These are phyloP conservation scores for Kentomonas sorsogonicus DNA, from an alignment of 208 protist genomes.

Conservation along the genomic window DNA sequence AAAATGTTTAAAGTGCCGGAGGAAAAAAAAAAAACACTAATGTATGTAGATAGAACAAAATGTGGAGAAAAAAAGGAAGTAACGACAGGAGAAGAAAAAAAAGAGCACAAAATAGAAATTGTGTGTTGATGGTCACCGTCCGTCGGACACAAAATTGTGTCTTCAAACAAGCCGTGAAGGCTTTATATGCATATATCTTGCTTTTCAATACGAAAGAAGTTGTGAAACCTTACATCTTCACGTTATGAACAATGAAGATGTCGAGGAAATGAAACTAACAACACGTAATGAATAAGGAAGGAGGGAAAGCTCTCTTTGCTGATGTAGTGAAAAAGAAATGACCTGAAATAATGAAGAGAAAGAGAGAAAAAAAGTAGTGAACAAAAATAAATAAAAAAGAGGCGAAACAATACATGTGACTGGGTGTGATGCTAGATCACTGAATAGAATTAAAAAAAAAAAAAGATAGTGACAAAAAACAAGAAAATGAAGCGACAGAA, in stretches of 20 bases:
- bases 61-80: slow-evolving; percentile 4
- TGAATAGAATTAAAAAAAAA: slow-evolving; percentile 5
- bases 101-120: neutral
- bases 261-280: no score
- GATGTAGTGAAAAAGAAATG: neutral
- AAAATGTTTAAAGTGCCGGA: neutral
- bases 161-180: no score
- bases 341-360: slow-evolving; percentile 8
- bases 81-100: slow-evolving; percentile 1
- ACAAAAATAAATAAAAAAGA: slow-evolving; percentile 11
- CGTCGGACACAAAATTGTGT: no score
- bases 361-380: neutral
- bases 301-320: neutral
- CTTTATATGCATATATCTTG: no score
- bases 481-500: neutral
- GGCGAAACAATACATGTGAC: no score
- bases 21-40: neutral
- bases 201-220: no score
- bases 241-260: no score
- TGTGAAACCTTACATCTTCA: no score
- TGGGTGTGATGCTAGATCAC: no score
- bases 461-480: neutral
- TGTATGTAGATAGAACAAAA: neutral
- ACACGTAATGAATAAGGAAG: neutral
- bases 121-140: neutral